Percentiles rank a stretch among this genome's conserved stretches.
These are phyloP conservation scores for Salvia sclarea DNA, from an alignment of 305 asterid species.

Conservation along the genomic window DNA sequence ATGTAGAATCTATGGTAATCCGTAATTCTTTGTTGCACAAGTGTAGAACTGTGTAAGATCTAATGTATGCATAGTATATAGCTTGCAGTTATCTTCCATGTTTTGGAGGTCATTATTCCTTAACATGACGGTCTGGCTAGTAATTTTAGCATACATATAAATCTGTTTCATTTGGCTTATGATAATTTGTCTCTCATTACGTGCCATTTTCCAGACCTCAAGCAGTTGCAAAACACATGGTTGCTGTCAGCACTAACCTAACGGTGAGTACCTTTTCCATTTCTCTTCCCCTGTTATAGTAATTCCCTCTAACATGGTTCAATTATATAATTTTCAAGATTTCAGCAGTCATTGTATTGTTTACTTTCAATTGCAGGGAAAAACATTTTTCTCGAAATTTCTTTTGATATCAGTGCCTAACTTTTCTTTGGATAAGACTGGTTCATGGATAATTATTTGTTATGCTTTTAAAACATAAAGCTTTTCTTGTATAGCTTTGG, in stretches of 20 bases:
- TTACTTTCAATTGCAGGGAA: background rate
- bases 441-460: conserved; percentile 20
- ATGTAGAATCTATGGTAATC: conserved; percentile 1
- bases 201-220: conserved; percentile 58
- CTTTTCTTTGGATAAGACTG: conserved; percentile 15
- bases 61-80: conserved; percentile 10
- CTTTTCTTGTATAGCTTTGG: background rate
- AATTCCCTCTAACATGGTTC: conserved; percentile 26
- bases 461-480: conserved; percentile 5
- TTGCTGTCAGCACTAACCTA: conserved; percentile 97
- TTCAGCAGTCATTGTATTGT: conserved; percentile 7
- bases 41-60: conserved; percentile 16
- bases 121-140: conserved; percentile 15
- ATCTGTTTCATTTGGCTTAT: conserved; percentile 10
- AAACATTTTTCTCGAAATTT: conserved; percentile 2
- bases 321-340: conserved; percentile 4
- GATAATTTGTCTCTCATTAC: conserved; percentile 20
- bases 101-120: conserved; percentile 11
- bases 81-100: background rate
- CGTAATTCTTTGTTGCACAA: background rate
- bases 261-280: conserved; percentile 49
- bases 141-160: conserved; percentile 11
- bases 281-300: conserved; percentile 26
- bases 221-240: conserved; percentile 99
- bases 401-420: background rate